Conservation (phyloP, 2,329 filamentous ascomycete species). For the Ophiostoma pallidulum region DNA sequence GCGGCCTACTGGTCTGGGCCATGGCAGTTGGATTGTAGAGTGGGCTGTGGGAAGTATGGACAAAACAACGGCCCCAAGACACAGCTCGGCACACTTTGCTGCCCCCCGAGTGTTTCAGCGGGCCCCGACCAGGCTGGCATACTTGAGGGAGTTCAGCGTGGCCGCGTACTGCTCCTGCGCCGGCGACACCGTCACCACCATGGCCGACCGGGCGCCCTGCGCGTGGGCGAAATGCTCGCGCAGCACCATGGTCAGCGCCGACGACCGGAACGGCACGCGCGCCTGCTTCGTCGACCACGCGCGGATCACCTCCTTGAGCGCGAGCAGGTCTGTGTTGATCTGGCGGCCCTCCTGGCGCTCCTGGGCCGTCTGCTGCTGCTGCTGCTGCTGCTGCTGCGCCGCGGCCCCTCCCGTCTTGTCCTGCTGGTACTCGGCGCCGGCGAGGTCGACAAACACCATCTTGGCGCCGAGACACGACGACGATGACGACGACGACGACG, state of each 20-base stretch:
- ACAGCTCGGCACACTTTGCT: no score
- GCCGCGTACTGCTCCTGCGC: neutral
- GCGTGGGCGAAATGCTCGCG: neutral
- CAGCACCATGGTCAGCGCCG: neutral
- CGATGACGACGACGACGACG: no score
- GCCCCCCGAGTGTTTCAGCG: no score
- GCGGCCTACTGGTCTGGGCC: no score
- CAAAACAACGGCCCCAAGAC: no score
- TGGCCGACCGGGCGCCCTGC: neutral
- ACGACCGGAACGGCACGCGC: neutral
- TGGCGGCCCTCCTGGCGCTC: neutral
- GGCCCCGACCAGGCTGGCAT: neutral
- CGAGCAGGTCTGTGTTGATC: constrained; percentile 1
- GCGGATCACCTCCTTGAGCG: constrained; percentile 1
- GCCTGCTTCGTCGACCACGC: neutral
- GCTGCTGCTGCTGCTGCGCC: no score
- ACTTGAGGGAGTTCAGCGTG: neutral
- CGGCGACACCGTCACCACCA: neutral
- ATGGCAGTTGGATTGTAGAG: no score
- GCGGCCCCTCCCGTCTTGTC: no score
- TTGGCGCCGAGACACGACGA: no score
- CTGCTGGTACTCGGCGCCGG: no score
- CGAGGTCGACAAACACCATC: no score
- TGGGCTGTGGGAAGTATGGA: no score
- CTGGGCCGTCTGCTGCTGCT: neutral